These are phyloP conservation scores for Aspergillus fischeri DNA, from an alignment of 2,329 filamentous ascomycete species.

Conservation along the genomic window DNA sequence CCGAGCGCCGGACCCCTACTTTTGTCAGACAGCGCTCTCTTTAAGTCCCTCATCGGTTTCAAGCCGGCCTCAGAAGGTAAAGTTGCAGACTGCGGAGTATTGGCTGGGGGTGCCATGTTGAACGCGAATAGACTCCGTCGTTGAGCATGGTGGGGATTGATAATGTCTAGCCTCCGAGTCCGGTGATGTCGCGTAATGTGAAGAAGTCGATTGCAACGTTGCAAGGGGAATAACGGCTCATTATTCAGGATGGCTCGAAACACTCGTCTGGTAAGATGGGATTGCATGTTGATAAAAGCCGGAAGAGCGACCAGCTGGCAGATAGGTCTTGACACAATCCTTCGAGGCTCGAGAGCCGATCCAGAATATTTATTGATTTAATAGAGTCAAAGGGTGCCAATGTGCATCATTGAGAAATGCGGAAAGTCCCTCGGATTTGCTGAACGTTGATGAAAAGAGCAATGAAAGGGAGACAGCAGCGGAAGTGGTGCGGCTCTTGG, in stretches of 20 bases:
- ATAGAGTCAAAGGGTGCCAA: background rate
- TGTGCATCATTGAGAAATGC: background rate
- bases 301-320: background rate
- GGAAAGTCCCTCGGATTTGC: background rate
- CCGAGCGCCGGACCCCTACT: constrained; percentile 60
- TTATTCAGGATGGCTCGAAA: constrained; percentile 44
- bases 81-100: constrained; percentile 50
- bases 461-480: constrained; percentile 10
- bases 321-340: background rate
- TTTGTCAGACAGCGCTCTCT: constrained; percentile 58
- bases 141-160: constrained; percentile 33
- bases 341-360: background rate
- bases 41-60: constrained; percentile 65
- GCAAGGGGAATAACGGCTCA: constrained; percentile 38
- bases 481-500: constrained; percentile 27
- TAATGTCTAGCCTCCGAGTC: constrained; percentile 25
- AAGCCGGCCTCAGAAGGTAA: constrained; percentile 61
- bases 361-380: background rate
- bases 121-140: constrained; percentile 33
- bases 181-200: constrained; percentile 28
- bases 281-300: constrained; percentile 35
- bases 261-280: constrained; percentile 42
- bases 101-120: constrained; percentile 41
- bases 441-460: background rate
- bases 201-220: constrained; percentile 33